Evolutionary conservation across 441 rosid genomes (phyloP).

Genomic region (Sinapis alba): DNA sequence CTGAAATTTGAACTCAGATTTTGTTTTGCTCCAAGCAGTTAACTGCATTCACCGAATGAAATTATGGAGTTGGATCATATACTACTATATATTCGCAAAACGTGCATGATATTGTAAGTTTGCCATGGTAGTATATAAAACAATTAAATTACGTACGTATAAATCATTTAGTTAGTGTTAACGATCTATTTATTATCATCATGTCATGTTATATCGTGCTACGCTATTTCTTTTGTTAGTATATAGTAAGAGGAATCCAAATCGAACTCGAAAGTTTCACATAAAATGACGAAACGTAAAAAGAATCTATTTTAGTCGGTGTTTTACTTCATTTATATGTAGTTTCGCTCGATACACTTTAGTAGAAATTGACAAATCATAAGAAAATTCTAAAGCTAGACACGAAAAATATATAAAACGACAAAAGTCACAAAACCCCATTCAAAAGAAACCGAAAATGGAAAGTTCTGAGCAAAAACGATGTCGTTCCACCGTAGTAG

Average conservation of each 20-base stretch:
- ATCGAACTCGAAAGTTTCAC: constrained; percentile 23
- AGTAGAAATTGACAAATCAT: constrained; percentile 16
- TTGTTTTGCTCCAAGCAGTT: not conserved
- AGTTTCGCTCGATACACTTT: not conserved
- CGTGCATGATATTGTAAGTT: not conserved
- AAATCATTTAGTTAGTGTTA: not conserved
- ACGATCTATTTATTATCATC: constrained; percentile 5
- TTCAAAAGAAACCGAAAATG: constrained; percentile 1
- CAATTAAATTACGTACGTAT: not conserved
- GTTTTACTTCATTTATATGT: constrained; percentile 5
- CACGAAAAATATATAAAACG: constrained; percentile 1
- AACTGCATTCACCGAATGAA: not conserved
- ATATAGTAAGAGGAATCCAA: constrained; percentile 27
- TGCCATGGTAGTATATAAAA: not conserved
- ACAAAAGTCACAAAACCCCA: not conserved
- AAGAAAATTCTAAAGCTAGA: not conserved
- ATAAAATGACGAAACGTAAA: constrained; percentile 9
- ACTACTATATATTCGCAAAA: not conserved
- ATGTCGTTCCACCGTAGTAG: constrained; percentile 45
- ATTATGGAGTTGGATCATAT: not conserved
- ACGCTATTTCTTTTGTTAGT: constrained; percentile 19
- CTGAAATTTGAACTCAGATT: not conserved
- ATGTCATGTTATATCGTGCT: not conserved
- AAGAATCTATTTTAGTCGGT: constrained; percentile 26
- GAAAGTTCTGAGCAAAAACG: constrained; percentile 37